Conservation (phyloP, 352 stramenopile genomes). For the Globisporangium iwayamae region DNA sequence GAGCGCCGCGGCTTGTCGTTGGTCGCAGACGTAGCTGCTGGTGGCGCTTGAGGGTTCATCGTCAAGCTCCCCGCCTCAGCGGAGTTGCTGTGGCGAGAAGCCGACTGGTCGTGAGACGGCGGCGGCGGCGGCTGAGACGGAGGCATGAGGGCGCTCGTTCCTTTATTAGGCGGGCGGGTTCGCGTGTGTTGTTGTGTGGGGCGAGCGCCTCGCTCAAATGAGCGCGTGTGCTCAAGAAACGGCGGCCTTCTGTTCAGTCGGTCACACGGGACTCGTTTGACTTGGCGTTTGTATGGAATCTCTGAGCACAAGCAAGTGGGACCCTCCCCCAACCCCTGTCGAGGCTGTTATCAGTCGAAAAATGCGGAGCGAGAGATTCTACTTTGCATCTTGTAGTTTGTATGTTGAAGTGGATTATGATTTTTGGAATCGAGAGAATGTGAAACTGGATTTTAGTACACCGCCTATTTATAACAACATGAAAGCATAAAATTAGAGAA, state of each 20-base stretch:
- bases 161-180: neutral
- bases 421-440: no score
- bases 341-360: neutral
- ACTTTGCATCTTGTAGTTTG: neutral
- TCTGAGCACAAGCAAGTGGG: neutral
- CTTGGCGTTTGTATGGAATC: neutral
- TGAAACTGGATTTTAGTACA: no score
- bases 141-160: neutral
- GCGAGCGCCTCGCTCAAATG: slow-evolving; percentile 2
- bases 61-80: neutral
- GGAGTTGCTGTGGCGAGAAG: neutral
- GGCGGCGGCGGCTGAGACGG: neutral
- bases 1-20: slow-evolving; percentile 10
- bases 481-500: no score
- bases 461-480: no score
- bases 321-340: neutral
- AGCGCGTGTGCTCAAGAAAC: neutral
- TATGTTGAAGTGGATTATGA: neutral
- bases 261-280: neutral
- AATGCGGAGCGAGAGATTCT: neutral
- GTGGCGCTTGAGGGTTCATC: neutral
- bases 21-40: neutral
- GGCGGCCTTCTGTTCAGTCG: neutral
- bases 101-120: neutral
- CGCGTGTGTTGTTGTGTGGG: neutral